phyloP scores from a whole-genome alignment of 163 green algal species.

The Scenedesmus sp. region DNA sequence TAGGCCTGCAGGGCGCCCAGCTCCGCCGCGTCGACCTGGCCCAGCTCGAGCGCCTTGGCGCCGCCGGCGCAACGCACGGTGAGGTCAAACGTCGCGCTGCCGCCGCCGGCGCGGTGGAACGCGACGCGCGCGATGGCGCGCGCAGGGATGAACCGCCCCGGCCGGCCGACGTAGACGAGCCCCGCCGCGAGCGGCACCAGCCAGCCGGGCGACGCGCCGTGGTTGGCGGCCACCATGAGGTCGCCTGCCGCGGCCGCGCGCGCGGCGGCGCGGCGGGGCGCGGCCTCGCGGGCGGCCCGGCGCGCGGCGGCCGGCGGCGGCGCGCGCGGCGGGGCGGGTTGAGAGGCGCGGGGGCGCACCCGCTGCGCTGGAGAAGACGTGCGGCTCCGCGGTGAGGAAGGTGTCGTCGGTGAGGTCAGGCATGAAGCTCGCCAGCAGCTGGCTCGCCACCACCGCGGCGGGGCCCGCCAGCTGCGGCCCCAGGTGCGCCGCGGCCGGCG shows the following conservation, averaged over 20 bases:
- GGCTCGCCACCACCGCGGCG: conserved; percentile 35
- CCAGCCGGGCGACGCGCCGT: conserved; percentile 16
- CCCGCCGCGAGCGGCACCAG: conserved; percentile 28
- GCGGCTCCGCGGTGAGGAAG: conserved; percentile 33
- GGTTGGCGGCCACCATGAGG: conserved; percentile 35
- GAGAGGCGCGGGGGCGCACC: too few relatives aligned
- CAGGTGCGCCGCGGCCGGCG: conserved; percentile 21
- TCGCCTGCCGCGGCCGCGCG: conserved; percentile 32
- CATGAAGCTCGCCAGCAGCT: conserved; percentile 40
- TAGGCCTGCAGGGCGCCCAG: conserved; percentile 15
- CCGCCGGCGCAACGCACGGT: neutral
- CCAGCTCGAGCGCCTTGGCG: conserved; percentile 16
- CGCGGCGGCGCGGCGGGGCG: too few relatives aligned
- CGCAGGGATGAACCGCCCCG: conserved; percentile 13
- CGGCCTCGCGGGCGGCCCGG: too few relatives aligned
- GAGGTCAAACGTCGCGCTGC: conserved; percentile 31
- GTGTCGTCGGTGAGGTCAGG: conserved; percentile 11
- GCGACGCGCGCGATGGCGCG: neutral
- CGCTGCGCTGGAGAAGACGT: conserved; percentile 25
- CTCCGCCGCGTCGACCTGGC: conserved; percentile 36
- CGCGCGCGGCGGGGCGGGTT: too few relatives aligned
- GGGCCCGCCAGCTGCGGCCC: conserved; percentile 11
- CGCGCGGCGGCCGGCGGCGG: too few relatives aligned
- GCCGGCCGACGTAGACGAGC: conserved; percentile 34
- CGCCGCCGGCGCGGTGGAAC: conserved; percentile 26